Evolutionary conservation across 2,329 filamentous ascomycete species (phyloP), one percentile per base, ranked within the genome.

Genomic region (Alternaria ventricosa): DNA sequence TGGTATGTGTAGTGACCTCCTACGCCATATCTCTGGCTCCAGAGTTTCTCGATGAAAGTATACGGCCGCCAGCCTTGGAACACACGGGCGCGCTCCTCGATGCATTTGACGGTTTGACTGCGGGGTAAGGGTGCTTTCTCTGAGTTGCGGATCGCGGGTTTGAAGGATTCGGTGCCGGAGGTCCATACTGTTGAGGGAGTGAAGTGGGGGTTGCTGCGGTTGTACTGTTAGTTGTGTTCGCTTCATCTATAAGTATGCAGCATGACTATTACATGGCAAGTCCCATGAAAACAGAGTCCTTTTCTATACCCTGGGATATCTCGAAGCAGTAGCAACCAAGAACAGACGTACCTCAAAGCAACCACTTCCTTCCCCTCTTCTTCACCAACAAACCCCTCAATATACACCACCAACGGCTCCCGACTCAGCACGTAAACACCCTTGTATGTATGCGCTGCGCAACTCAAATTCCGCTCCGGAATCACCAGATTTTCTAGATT

Each of bases 61-160:
- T 87, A 79, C 1, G 82, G 80, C 1, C 84, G 84, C 87, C 87
- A 89, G 69, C 88, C 88, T 74, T 90, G 88, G 73, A 89, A 87
- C 7, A 80, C 76, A 7, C 86, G 83, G 10, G 87, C 87, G 56
- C 88, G 85, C 30, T 84, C 78, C 72, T 89, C 87, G 63, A 89
- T 84, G 71, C 87, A 89, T 63, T 86, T 84, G 8, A 89, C 86
- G 0, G 80, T 80, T 69, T 84, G 82, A 61, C 73, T 68, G 28
- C 78, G 75, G 4, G 77, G 73, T 1, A 79, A 70, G 12, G 66
- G 68, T 0, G 83, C 82, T 68, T 84, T 84, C 63, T 88, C 85
- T 0, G 86, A 88, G 59, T 84, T 81, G 3, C 87, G 85, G 41
- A 87, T 79, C 3, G 75, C 73, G 2, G 81, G 77, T 68, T 89